These are phyloP conservation scores for Grosmannia penicillata DNA, from an alignment of 2,329 filamentous ascomycete genomes.

Conservation along the genomic window DNA sequence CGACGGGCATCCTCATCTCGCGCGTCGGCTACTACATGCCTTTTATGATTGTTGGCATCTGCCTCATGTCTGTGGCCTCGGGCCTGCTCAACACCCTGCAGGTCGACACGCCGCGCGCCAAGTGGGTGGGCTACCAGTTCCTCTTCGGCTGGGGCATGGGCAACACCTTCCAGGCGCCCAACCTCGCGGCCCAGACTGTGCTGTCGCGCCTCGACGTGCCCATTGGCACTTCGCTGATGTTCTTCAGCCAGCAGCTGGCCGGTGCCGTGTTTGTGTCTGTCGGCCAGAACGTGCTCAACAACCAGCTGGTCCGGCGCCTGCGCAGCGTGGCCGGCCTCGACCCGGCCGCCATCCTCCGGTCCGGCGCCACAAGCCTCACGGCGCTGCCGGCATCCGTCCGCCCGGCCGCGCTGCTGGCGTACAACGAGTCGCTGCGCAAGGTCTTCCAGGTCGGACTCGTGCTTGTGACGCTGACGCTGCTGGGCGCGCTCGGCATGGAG, in stretches of 20 bases:
- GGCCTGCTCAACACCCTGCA: conserved; percentile 20
- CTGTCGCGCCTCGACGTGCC: conserved; percentile 24
- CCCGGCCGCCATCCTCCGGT: conserved; percentile 7
- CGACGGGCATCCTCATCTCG: conserved; percentile 10
- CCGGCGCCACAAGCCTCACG: conserved; percentile 11
- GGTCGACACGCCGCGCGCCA: conserved; percentile 11
- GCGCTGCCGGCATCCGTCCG: conserved; percentile 12
- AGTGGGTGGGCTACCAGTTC: conserved; percentile 20
- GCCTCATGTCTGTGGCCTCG: conserved; percentile 17
- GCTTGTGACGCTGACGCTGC: conserved; percentile 34
- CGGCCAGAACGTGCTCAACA: conserved; percentile 29
- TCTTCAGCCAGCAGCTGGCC: conserved; percentile 23
- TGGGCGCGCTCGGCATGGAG: conserved; percentile 42
- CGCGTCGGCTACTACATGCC: conserved; percentile 20
- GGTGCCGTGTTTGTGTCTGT: conserved; percentile 30
- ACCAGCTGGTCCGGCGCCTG: conserved; percentile 22
- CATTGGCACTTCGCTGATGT: conserved; percentile 15
- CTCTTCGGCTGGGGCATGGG: conserved; percentile 16
- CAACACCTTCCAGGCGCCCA: conserved; percentile 16
- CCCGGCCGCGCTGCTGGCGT: conserved; percentile 22
- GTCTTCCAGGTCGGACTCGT: conserved; percentile 47
- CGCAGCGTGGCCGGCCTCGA: conserved; percentile 15
- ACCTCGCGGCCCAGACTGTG: conserved; percentile 31
- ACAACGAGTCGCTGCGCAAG: conserved; percentile 44
- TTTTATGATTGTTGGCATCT: conserved; percentile 16